Evolutionary conservation across 2,329 filamentous ascomycete species (phyloP).

Genomic region (Ambrosiella cleistominuta): DNA sequence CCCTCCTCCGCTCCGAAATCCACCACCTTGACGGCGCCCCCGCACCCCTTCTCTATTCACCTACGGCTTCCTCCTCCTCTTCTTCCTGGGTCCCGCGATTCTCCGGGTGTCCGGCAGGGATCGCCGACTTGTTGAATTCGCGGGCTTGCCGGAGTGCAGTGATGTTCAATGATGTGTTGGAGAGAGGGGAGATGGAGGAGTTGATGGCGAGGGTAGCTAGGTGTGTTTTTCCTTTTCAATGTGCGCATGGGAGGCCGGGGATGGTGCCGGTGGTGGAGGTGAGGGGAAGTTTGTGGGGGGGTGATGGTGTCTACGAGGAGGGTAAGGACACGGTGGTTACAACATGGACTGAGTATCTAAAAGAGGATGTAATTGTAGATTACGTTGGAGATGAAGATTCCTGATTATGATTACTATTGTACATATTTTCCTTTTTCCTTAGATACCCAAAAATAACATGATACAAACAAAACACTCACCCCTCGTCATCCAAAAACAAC

Average conservation of each 20-base stretch:
- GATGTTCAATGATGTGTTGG: conserved; percentile 67
- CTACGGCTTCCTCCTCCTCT: neutral
- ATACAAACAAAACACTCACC: neutral
- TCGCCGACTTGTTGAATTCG: conserved; percentile 62
- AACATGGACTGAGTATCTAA: conserved; percentile 8
- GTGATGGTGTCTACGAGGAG: neutral
- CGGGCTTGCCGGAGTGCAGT: conserved; percentile 64
- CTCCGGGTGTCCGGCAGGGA: conserved; percentile 51
- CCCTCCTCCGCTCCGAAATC: conserved; percentile 56
- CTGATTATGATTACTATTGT: neutral
- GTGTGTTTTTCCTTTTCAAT: conserved; percentile 64
- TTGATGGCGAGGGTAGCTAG: conserved; percentile 39
- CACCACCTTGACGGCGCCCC: conserved; percentile 44
- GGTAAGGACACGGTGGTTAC: neutral
- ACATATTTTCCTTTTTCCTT: neutral
- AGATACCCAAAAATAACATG: neutral
- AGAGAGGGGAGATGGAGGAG: conserved; percentile 35
- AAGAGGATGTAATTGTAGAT: neutral
- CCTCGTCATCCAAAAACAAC: conserved; percentile 39
- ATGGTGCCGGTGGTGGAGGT: conserved; percentile 45
- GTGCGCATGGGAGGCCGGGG: conserved; percentile 58
- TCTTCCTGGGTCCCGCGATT: conserved; percentile 42
- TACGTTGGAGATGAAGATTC: neutral
- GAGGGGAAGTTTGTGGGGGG: conserved; percentile 16
- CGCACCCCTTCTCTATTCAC: neutral